Evolutionary conservation across 148 eudicot genomes (phyloP).

Genomic region (Rhododendron griersonianum): DNA sequence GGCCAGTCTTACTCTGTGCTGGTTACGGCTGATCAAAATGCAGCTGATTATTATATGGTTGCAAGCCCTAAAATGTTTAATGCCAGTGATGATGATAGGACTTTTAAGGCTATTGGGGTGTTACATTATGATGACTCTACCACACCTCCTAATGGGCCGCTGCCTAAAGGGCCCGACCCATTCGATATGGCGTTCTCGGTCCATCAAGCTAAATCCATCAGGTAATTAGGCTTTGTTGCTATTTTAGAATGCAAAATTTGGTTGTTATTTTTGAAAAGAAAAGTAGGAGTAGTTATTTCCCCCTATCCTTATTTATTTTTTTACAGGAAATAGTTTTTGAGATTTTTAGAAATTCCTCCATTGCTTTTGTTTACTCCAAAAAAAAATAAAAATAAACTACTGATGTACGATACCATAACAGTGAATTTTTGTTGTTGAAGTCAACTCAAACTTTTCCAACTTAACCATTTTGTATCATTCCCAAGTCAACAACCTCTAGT

Average conservation of each 20-base stretch:
- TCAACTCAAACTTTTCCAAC: no score
- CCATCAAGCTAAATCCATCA: conserved; percentile 32
- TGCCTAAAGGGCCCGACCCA: conserved; percentile 30
- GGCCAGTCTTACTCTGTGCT: conserved; percentile 45
- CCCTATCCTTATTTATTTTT: no score
- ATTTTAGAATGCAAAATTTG: background rate
- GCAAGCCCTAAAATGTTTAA: conserved; percentile 21
- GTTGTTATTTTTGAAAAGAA: no score
- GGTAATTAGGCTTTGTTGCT: conserved; percentile 5
- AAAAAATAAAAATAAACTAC: no score
- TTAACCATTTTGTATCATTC: no score
- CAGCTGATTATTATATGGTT: conserved; percentile 36
- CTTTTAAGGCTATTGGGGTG: conserved; percentile 21
- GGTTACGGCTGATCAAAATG: conserved; percentile 28
- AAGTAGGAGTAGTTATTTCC: no score
- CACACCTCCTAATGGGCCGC: conserved; percentile 16
- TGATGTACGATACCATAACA: no score
- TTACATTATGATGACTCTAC: conserved; percentile 28
- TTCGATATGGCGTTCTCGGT: conserved; percentile 31
- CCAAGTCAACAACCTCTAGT: no score
- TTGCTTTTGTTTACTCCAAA: no score
- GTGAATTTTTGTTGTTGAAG: no score
- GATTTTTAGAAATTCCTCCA: no score
- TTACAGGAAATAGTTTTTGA: no score
- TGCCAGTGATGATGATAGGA: background rate